phyloP scores from a whole-genome alignment of 352 stramenopile species.

The Phytophthora pinifolia region DNA sequence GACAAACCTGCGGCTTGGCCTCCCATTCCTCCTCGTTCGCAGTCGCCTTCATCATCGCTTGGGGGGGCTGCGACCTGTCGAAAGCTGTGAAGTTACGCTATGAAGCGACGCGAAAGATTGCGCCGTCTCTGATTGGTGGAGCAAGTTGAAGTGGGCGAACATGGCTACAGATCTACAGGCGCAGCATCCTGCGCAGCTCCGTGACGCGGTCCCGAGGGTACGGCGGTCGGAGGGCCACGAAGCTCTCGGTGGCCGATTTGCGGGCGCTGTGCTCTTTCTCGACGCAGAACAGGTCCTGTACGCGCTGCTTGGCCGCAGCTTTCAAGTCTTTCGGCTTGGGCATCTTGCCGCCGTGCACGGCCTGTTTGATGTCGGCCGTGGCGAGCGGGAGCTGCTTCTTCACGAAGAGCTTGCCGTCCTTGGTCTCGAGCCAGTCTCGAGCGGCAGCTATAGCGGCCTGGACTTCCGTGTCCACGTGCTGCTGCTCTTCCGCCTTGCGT shows the following conservation, averaged over 20 bases:
- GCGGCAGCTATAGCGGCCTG: slow-evolving; percentile 19
- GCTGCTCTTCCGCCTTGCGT: slow-evolving; percentile 39
- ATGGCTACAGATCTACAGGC: slow-evolving; percentile 20
- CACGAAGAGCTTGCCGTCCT: slow-evolving; percentile 59
- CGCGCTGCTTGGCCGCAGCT: slow-evolving; percentile 33
- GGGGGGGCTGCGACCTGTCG: not conserved
- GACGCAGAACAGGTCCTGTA: slow-evolving; percentile 42
- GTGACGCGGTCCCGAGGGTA: slow-evolving; percentile 33
- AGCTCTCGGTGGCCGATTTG: slow-evolving; percentile 37
- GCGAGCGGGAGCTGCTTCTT: slow-evolving; percentile 52
- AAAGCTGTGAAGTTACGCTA: not conserved
- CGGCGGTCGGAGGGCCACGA: slow-evolving; percentile 26
- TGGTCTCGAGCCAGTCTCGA: slow-evolving; percentile 55
- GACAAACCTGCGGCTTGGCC: slow-evolving; percentile 20
- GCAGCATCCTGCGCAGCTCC: slow-evolving; percentile 23
- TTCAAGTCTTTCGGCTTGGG: slow-evolving; percentile 66
- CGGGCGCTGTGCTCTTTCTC: slow-evolving; percentile 36
- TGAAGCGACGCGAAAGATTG: slow-evolving; percentile 32
- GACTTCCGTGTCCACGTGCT: slow-evolving; percentile 31
- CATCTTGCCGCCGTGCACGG: slow-evolving; percentile 44
- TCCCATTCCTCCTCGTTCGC: slow-evolving; percentile 21
- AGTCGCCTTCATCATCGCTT: slow-evolving; percentile 33
- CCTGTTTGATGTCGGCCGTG: slow-evolving; percentile 52
- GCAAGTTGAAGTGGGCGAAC: slow-evolving; percentile 26
- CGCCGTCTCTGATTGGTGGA: slow-evolving; percentile 4